phyloP scores from a whole-genome alignment of 352 stramenopile species.

The Salisapilia sapeloensis region DNA sequence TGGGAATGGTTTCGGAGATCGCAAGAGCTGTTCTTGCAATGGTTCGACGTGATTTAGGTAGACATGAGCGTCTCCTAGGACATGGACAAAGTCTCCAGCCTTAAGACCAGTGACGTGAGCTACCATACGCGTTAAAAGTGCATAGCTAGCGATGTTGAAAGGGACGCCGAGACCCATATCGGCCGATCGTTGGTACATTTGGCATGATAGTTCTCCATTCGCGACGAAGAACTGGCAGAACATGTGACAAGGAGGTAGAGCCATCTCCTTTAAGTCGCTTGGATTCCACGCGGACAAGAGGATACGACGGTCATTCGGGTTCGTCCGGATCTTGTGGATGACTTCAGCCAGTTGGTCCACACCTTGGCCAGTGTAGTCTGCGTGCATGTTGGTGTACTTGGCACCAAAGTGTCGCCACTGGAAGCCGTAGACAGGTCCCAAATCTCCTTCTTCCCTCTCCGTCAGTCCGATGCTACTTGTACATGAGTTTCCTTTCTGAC shows the following conservation, averaged over 20 bases:
- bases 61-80: constrained; percentile 98
- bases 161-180: constrained; percentile 99
- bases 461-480: constrained; percentile 63
- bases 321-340: constrained; percentile 95
- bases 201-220: constrained; percentile 65
- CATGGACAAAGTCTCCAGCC: constrained; percentile 96
- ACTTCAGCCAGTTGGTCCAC: constrained; percentile 97
- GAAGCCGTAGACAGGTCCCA: constrained; percentile 95
- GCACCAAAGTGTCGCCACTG: constrained; percentile 99
- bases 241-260: constrained; percentile 99
- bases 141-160: constrained; percentile 99
- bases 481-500: constrained; percentile 1
- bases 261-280: constrained; percentile 92
- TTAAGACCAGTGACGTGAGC: constrained; percentile 89
- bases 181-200: constrained; percentile 99
- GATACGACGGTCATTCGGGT: constrained; percentile 96
- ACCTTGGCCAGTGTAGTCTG: constrained; percentile 95
- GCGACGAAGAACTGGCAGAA: constrained; percentile 93
- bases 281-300: constrained; percentile 99
- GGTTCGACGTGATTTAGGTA: constrained; percentile 99
- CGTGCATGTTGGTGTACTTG: constrained; percentile 95
- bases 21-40: constrained; percentile 89
- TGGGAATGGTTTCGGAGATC: constrained; percentile 89
- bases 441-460: constrained; percentile 92
- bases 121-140: constrained; percentile 93